Percentiles rank a stretch among this genome's conserved stretches.
phyloP scores from a whole-genome alignment of 768 basidiomycete species.

The Boletus subparvulus region DNA sequence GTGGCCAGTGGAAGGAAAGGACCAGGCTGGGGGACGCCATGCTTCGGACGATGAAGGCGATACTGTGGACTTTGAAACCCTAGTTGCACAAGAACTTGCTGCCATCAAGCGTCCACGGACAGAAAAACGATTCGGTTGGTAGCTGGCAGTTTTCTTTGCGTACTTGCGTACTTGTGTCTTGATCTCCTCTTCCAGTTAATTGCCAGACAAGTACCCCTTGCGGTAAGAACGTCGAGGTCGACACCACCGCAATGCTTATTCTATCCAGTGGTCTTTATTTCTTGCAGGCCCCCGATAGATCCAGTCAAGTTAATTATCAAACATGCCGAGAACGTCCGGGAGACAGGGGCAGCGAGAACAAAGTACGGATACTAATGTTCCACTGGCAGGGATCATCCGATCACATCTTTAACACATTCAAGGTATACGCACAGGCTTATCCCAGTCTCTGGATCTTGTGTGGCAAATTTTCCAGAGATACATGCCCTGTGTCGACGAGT shows the following conservation, averaged over 20 bases:
- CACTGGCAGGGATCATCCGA: too few species aligned
- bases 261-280: slow-evolving; percentile 69
- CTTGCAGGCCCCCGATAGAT: slow-evolving; percentile 75
- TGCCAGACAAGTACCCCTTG: slow-evolving; percentile 81
- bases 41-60: slow-evolving; percentile 38
- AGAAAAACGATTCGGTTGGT: slow-evolving; percentile 65
- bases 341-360: slow-evolving; percentile 63
- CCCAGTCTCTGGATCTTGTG: slow-evolving; percentile 66
- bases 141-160: not conserved
- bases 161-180: not conserved
- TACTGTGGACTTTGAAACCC: slow-evolving; percentile 60
- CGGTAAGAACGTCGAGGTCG: slow-evolving; percentile 39
- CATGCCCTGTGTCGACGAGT: slow-evolving; percentile 55
- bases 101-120: slow-evolving; percentile 64
- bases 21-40: slow-evolving; percentile 23
- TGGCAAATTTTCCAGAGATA: slow-evolving; percentile 70
- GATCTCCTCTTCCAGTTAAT: slow-evolving; percentile 47
- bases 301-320: slow-evolving; percentile 67
- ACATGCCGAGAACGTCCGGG: slow-evolving; percentile 60
- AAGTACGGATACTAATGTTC: slow-evolving; percentile 40
- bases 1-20: slow-evolving; percentile 53
- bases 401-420: slow-evolving; percentile 5
- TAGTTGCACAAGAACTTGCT: slow-evolving; percentile 69
- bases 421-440: slow-evolving; percentile 73
- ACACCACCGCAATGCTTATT: not conserved